These are phyloP conservation scores for Ploettnerulaceae sp. DNA, from an alignment of 2,329 filamentous ascomycete genomes.

Conservation along the genomic window DNA sequence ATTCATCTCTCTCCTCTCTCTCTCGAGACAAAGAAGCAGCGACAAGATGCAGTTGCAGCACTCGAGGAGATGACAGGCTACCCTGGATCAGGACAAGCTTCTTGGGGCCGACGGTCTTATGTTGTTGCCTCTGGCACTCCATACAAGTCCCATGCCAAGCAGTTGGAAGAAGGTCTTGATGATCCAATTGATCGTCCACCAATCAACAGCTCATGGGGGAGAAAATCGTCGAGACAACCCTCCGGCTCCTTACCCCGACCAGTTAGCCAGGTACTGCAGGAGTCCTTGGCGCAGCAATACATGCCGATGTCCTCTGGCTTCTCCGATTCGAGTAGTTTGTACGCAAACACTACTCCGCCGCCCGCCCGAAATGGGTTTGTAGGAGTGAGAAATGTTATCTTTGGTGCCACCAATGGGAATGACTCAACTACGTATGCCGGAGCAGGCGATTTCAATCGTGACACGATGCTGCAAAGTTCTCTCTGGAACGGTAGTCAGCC, in stretches of 20 bases:
- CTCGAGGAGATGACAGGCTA: slow-evolving; percentile 27
- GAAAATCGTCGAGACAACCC: slow-evolving; percentile 6
- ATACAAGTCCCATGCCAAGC: slow-evolving; percentile 3
- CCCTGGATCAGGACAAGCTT: background rate
- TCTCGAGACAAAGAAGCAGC: slow-evolving; percentile 23
- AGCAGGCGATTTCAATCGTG: slow-evolving; percentile 27
- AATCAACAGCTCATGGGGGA: slow-evolving; percentile 15
- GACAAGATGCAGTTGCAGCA: slow-evolving; percentile 21
- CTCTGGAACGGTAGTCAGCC: slow-evolving; percentile 27
- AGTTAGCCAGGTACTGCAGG: slow-evolving; percentile 25
- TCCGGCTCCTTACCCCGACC: slow-evolving; percentile 14
- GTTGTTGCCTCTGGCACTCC: background rate
- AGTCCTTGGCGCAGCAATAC: slow-evolving; percentile 24
- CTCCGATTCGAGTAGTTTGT: slow-evolving; percentile 47
- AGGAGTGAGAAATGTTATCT: slow-evolving; percentile 5
- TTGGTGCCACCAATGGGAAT: slow-evolving; percentile 18
- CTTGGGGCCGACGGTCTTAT: slow-evolving; percentile 6
- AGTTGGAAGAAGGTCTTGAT: slow-evolving; percentile 5
- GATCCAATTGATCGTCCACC: background rate
- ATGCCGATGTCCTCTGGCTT: slow-evolving; percentile 36
- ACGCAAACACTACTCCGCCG: slow-evolving; percentile 39
- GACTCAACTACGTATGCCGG: slow-evolving; percentile 25
- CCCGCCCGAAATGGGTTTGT: slow-evolving; percentile 7
- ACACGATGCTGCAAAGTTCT: slow-evolving; percentile 32
- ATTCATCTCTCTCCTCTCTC: slow-evolving; percentile 33